Evolutionary conservation across 148 eudicot species (phyloP), one percentile per base, ranked within the genome.

Genomic region (Arbutus unedo): DNA sequence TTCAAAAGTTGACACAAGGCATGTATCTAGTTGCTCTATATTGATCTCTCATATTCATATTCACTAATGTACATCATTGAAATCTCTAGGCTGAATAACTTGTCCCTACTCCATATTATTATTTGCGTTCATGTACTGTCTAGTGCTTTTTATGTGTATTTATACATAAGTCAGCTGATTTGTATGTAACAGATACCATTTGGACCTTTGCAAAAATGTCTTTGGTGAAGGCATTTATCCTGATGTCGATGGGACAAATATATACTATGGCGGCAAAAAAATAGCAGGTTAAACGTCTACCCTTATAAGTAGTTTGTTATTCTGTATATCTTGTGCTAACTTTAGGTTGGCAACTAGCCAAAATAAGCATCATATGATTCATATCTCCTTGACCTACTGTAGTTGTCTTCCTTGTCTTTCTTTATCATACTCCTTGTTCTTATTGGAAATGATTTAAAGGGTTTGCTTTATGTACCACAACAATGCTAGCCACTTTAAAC

Each of bases 141-240:
- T 67, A 3, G 49, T 66, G 18, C 41, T 15, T 48, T 51, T 71
- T 47, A 23, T 11, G 55, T n/a, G 3, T 56, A n/a, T 47, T 8
- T 4, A 59, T 47, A 59, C 50, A 45, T 23, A 77, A 62, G 9
- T 10, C 16, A 23, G 31, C 45, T 82, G 77, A 47, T 83, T 50
- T 6, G 43, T 77, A 44, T 82, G 80, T 85, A 45, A 83, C 98
- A 97, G 99, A 86, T 97, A 97, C 87, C 99, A 97, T 93, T 88
- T 97, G 90, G 97, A 97, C 85, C 98, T 97, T 79, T 97, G 99
- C 93, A 94, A 91, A 85, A 92, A 94, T 88, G 93, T 97, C 51
- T 97, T 97, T 87, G 99, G 99, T 83, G 92, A 92, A 50, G 95
- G 89, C 19, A 87, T 97, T 54, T 94, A 89, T 83, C 99, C 98